These are phyloP conservation scores for Ogataea pini DNA, from an alignment of 805 yeast genomes.

Conservation along the genomic window DNA sequence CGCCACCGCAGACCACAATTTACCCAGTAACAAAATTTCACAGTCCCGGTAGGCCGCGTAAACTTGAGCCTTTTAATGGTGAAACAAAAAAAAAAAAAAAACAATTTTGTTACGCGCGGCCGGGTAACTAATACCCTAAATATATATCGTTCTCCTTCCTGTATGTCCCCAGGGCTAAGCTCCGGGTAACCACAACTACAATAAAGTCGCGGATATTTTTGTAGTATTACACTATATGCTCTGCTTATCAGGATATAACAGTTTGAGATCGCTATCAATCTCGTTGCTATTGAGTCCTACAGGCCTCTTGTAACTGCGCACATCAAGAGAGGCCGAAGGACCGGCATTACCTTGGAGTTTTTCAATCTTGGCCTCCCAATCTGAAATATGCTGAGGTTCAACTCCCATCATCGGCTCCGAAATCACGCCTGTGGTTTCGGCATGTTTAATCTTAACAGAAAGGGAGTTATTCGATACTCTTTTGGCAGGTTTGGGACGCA, in stretches of 20 bases:
- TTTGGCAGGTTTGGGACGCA: neutral
- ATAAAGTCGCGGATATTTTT: neutral
- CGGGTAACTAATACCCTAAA: slow-evolving; percentile 2
- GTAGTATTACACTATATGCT: neutral
- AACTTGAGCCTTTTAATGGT: neutral
- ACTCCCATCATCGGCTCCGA: neutral
- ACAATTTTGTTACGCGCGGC: slow-evolving; percentile 5
- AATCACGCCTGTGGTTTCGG: neutral
- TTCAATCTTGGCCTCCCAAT: slow-evolving; percentile 5
- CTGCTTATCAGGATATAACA: slow-evolving; percentile 6
- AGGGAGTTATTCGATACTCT: slow-evolving; percentile 1
- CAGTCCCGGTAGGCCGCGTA: slow-evolving; percentile 1
- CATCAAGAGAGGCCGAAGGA: neutral
- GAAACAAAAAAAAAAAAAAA: neutral
- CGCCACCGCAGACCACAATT: slow-evolving; percentile 2
- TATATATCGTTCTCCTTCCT: neutral
- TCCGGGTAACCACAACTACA: too few species aligned
- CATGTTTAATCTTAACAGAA: neutral
- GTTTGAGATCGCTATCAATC: slow-evolving; percentile 31
- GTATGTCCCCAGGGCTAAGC: too few species aligned
- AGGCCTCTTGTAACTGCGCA: slow-evolving; percentile 30
- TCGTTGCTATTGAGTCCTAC: slow-evolving; percentile 29
- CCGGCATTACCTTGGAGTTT: neutral
- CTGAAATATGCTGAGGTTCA: neutral
- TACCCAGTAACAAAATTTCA: neutral